phyloP scores from a whole-genome alignment of 768 basidiomycete species.

The Mrakia frigida region DNA sequence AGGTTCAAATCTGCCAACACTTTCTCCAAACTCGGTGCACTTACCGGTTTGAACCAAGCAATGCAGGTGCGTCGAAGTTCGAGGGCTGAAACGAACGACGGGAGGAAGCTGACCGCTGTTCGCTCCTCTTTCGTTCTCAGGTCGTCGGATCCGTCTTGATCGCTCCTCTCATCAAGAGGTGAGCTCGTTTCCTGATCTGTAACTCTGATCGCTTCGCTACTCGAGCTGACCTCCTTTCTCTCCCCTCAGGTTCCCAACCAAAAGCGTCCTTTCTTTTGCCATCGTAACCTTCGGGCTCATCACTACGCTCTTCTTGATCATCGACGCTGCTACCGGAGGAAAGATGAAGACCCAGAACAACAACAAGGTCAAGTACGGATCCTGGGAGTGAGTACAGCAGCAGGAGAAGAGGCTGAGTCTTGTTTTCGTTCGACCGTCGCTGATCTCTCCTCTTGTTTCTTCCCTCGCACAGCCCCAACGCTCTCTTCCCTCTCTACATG shows the following conservation, averaged over 20 bases:
- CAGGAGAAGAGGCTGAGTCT: too few species aligned
- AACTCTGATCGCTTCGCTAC: too few species aligned
- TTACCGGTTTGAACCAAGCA: constrained; percentile 36
- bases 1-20: constrained; percentile 35
- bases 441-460: not conserved
- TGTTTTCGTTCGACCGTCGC: too few species aligned
- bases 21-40: constrained; percentile 38
- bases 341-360: constrained; percentile 18
- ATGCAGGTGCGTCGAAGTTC: too few species aligned
- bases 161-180: constrained; percentile 39
- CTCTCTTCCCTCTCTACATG: constrained; percentile 36
- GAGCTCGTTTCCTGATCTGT: too few species aligned
- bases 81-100: not conserved
- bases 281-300: constrained; percentile 39
- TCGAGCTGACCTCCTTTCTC: too few species aligned
- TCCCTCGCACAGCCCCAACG: constrained; percentile 36
- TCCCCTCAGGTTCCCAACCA: constrained; percentile 33
- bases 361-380: constrained; percentile 28
- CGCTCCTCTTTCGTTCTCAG: constrained; percentile 23
- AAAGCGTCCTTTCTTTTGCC: constrained; percentile 38
- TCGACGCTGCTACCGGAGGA: constrained; percentile 38
- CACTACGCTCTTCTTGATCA: constrained; percentile 37
- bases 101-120: not conserved
- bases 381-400: not conserved
- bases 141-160: constrained; percentile 36